Base-by-base conservation (phyloP, 495 filamentous ascomycete genomes). In the Penicillium herquei region DNA sequence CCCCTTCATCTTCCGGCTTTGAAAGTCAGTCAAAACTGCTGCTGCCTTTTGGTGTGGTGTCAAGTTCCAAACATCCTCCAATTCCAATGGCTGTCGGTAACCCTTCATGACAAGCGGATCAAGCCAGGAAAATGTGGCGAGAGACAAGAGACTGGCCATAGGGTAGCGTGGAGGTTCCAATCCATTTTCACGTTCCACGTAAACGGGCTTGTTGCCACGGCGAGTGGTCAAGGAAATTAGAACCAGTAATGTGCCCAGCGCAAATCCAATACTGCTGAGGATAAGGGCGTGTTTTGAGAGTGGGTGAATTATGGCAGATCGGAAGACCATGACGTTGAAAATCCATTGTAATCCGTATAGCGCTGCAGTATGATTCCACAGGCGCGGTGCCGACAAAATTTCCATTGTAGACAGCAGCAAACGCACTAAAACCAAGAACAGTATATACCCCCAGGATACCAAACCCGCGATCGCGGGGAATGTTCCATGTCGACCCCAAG, bases 291-390 rank as follows among this genome's bases (percentile, higher is more conserved):
- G 65, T 33, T 51, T 62, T 3, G 76, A 79, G 14, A 76, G 69
- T 1, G 92, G 88, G 71, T 94, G 89, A 55, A 98, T 86, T 47
- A 98, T 68, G 39, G 82, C 84, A 33, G 92, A 95, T 39, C 95
- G 88, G 77, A 98, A 94, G 7, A 90, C 70, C 57, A 91, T 72
- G 14, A 90, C 57, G 1, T 81, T 78, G 63, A 92, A 86, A 33
- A 93, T 62, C 89, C 94, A 97, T 64, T 91, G 88, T 49, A 87
- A 75, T 49, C 80, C 78, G 68, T 99, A 99, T n/a, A 98, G 80
- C 43, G 80, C 73, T 7, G 91, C 86, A 0, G 95, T 98, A 70
- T 99, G 94, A 59, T 91, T 91, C 95, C 95, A 99, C 9, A 98
- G 70, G 39, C 82, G 79, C 13, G 88, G 87, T 21, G 92, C 81